A percentile compares a stretch with the other conserved stretches of the same genome.
Evolutionary conservation across 1,139 yeast genomes (phyloP).

Genomic region (Suhomyces bolitotheri): DNA sequence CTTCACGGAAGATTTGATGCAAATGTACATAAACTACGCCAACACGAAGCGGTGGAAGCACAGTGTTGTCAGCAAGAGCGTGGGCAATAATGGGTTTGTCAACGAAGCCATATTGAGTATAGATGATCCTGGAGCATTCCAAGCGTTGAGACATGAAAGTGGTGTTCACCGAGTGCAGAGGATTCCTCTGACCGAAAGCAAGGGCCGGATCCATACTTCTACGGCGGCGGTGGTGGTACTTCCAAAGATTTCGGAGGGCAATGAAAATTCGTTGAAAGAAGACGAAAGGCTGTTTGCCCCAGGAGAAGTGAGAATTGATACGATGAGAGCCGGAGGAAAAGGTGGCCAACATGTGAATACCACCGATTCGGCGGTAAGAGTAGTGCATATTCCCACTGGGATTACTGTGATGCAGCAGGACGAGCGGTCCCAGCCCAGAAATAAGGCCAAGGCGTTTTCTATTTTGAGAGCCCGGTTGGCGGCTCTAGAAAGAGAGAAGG

Average conservation of each 20-base stretch:
- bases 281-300: conserved; percentile 79
- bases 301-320: conserved; percentile 87
- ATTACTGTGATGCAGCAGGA: conserved; percentile 89
- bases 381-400: conserved; percentile 92
- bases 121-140: conserved; percentile 76
- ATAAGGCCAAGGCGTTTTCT: conserved; percentile 91
- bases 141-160: conserved; percentile 74
- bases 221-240: conserved; percentile 94
- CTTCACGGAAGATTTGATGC: conserved; percentile 75
- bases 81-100: conserved; percentile 60
- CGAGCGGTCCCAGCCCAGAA: conserved; percentile 91
- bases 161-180: conserved; percentile 97
- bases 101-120: conserved; percentile 77
- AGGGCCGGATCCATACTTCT: conserved; percentile 93
- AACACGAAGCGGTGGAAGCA: conserved; percentile 65
- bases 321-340: conserved; percentile 95
- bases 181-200: conserved; percentile 88
- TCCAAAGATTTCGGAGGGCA: conserved; percentile 72
- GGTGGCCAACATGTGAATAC: conserved; percentile 99
- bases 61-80: conserved; percentile 59
- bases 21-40: conserved; percentile 80
- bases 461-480: conserved; percentile 82
- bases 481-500: conserved; percentile 69
- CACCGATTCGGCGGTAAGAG: conserved; percentile 93
- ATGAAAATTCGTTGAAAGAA: conserved; percentile 52